These are phyloP conservation scores for Globisporangium barbulae DNA, from an alignment of 352 stramenopile species.

Conservation along the genomic window DNA sequence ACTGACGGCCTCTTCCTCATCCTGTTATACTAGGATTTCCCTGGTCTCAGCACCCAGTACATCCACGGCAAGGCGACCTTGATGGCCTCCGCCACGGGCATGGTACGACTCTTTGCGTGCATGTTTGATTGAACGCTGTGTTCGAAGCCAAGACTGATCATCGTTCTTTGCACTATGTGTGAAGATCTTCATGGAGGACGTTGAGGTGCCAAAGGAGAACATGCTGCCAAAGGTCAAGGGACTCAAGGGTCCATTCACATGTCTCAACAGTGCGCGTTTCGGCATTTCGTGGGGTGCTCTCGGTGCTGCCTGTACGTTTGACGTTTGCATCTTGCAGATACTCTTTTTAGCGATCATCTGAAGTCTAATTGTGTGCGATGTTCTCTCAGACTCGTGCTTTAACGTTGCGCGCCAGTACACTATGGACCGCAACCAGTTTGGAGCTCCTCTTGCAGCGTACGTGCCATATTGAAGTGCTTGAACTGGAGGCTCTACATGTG, in stretches of 20 bases:
- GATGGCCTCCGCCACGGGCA: conserved; percentile 93
- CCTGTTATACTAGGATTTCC: conserved; percentile 53
- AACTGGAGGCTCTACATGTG: background rate
- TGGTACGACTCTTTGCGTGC: conserved; percentile 34
- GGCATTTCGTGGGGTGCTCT: conserved; percentile 97
- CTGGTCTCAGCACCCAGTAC: conserved; percentile 91
- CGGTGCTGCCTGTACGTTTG: conserved; percentile 85
- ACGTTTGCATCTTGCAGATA: background rate
- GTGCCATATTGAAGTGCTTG: conserved; percentile 14
- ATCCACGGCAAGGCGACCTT: conserved; percentile 97
- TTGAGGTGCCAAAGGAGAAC: conserved; percentile 92
- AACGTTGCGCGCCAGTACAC: conserved; percentile 93
- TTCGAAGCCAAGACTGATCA: background rate
- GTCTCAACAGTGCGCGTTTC: conserved; percentile 96
- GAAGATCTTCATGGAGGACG: conserved; percentile 97
- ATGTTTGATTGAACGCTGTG: background rate
- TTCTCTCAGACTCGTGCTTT: conserved; percentile 87
- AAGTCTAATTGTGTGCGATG: background rate
- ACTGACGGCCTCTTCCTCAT: background rate
- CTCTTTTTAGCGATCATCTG: background rate
- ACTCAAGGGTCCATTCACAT: conserved; percentile 95
- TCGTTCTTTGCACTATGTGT: background rate
- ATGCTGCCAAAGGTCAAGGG: conserved; percentile 90
- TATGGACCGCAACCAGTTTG: conserved; percentile 95
- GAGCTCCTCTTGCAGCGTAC: conserved; percentile 92